Evolutionary conservation across 148 eudicot genomes (phyloP).

Genomic region (Oxyria digyna): DNA sequence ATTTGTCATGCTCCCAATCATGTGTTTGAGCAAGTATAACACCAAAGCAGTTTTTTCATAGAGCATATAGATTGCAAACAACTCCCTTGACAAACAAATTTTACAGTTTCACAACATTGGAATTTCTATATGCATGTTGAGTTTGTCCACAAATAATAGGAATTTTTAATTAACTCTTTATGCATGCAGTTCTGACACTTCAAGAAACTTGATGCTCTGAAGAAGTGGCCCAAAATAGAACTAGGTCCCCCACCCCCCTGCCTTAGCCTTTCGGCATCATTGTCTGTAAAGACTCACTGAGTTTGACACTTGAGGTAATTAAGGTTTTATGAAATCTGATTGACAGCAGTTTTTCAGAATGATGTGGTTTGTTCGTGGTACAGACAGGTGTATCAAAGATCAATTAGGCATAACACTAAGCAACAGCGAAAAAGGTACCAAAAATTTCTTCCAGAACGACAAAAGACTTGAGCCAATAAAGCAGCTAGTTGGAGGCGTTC

Average conservation of each 20-base stretch:
- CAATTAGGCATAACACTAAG: neutral
- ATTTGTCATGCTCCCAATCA: neutral
- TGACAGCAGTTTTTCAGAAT: neutral
- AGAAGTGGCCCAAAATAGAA: neutral
- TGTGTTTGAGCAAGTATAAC: neutral
- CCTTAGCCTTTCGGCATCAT: neutral
- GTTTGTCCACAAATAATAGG: neutral
- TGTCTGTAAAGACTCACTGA: neutral
- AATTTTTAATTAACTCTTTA: neutral
- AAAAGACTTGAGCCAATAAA: neutral
- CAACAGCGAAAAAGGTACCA: neutral
- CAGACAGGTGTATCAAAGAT: neutral
- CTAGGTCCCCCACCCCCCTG: neutral
- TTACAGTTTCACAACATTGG: neutral
- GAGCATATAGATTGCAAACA: neutral
- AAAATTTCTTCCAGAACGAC: neutral
- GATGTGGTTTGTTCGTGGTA: neutral
- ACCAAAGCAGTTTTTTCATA: too few relatives aligned
- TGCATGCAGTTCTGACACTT: neutral
- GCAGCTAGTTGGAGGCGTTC: neutral
- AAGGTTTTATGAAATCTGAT: neutral
- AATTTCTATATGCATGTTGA: neutral
- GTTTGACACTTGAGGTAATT: neutral
- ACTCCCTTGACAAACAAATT: neutral
- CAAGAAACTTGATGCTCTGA: neutral